phyloP scores from a whole-genome alignment of 176 grass and related monocot genomes.

The Oryza nivara region DNA sequence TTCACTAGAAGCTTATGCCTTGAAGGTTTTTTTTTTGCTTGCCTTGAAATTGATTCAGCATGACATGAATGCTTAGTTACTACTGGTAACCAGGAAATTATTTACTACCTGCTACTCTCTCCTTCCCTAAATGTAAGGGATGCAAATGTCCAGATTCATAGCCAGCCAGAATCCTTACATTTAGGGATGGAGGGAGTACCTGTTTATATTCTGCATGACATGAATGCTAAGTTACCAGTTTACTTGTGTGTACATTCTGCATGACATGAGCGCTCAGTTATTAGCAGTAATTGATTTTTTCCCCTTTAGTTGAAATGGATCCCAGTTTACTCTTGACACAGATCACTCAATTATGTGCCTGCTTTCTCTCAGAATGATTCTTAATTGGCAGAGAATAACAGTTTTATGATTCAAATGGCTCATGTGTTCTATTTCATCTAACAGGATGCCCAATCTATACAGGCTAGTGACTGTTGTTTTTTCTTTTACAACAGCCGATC shows the following conservation, averaged over 20 bases:
- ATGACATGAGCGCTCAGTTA: neutral
- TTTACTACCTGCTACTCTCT: neutral
- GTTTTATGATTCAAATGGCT: neutral
- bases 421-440: neutral
- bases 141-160: too few species aligned
- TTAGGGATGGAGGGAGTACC: neutral
- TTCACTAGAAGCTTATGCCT: neutral
- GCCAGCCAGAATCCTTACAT: too few species aligned
- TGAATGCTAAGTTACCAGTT: neutral
- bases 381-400: conserved; percentile 4
- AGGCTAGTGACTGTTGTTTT: neutral
- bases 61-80: too few species aligned
- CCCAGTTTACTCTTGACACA: neutral
- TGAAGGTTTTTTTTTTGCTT: conserved; percentile 10
- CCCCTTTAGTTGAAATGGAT: neutral
- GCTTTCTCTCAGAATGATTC: neutral
- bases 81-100: neutral
- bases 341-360: neutral
- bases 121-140: too few species aligned
- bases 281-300: neutral
- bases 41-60: neutral
- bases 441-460: neutral
- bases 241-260: neutral
- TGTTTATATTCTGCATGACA: neutral
- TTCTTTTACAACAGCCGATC: neutral